Evolutionary conservation across 192 early-diverging fungal genomes (phyloP).

Genomic region (Coemansia guatemalensis): DNA sequence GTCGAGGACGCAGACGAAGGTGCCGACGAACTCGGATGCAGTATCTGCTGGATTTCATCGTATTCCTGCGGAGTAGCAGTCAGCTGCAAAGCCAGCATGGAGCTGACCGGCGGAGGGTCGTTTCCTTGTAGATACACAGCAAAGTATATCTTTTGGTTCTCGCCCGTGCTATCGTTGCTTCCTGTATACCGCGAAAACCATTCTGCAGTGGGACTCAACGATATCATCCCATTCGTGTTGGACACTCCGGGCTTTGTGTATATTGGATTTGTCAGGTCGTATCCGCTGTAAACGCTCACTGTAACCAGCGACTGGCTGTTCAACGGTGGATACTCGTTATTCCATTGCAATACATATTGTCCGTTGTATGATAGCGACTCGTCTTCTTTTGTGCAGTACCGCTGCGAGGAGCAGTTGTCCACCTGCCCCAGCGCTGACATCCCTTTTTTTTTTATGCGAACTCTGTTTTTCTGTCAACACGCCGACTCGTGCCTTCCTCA

Average conservation of each 20-base stretch:
- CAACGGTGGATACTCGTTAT: slow-evolving; percentile 43
- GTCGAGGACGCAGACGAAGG: slow-evolving; percentile 3
- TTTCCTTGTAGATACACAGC: slow-evolving; percentile 47
- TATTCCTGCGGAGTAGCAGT: slow-evolving; percentile 44
- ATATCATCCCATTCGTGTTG: slow-evolving; percentile 32
- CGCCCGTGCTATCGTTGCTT: slow-evolving; percentile 10
- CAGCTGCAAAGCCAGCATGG: slow-evolving; percentile 41
- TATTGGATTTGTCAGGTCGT: slow-evolving; percentile 27
- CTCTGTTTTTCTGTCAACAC: no score
- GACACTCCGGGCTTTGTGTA: slow-evolving; percentile 13
- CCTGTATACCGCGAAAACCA: slow-evolving; percentile 48
- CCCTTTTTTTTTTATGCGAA: neutral
- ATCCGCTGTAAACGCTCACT: slow-evolving; percentile 37
- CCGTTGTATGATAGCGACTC: slow-evolving; percentile 24
- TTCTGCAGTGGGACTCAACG: slow-evolving; percentile 24
- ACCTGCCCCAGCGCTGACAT: slow-evolving; percentile 25
- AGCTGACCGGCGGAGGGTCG: slow-evolving; percentile 26
- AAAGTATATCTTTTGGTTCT: slow-evolving; percentile 35
- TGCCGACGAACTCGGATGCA: slow-evolving; percentile 17
- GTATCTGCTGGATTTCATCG: slow-evolving; percentile 23
- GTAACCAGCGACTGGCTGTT: slow-evolving; percentile 33
- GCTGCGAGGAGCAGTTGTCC: slow-evolving; percentile 32
- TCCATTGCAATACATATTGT: slow-evolving; percentile 44
- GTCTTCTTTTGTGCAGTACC: slow-evolving; percentile 30
- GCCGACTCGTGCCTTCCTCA: no score